These are phyloP conservation scores for Vitis vinifera DNA, from an alignment of 164 flowering plant genomes.

Conservation along the genomic window ASM3070453v1 NC_081812.1:13678001-13678500, in stretches of 20 bases:
- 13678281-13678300: neutral
- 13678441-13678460: too few species aligned
- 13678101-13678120: slow-evolving; percentile 20
- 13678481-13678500: too few species aligned
- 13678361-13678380: too few species aligned
- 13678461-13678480: too few species aligned
- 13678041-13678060: slow-evolving; percentile 9
- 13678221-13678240: neutral
- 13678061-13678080: slow-evolving; percentile 17
- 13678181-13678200: slow-evolving; percentile 15
- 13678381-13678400: too few species aligned
- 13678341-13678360: too few species aligned
- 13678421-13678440: too few species aligned
- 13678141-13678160: slow-evolving; percentile 19
- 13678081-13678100: slow-evolving; percentile 16
- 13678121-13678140: slow-evolving; percentile 27
- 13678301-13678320: neutral
- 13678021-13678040: slow-evolving; percentile 23
- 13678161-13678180: slow-evolving; percentile 19
- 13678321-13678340: too few species aligned
- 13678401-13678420: too few species aligned
- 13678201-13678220: neutral
- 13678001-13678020: slow-evolving; percentile 15
- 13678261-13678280: neutral
- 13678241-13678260: slow-evolving; percentile 1